Base-by-base conservation (phyloP, 306 rosid species). In the Lathyrus aphaca region DNA sequence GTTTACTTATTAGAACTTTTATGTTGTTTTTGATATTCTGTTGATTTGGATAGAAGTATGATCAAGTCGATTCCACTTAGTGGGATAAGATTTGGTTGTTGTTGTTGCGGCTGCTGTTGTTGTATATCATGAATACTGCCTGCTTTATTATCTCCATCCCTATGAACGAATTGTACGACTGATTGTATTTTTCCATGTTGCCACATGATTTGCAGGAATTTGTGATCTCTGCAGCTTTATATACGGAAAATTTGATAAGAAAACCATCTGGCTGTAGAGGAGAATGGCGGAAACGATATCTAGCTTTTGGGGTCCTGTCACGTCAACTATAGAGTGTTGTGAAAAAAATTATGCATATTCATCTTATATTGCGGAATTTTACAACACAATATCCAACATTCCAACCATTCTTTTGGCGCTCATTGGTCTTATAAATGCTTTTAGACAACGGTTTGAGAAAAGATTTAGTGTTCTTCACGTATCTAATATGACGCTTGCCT, bases 241-340 rank as follows among this genome's bases (percentile, higher is more conserved):
- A 81, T 32, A 60, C 75, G n/a, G 75, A 71, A 8, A 64, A 16
- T 27, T 64, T 9, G 39, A 55, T 69, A 65, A 68, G 21, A 29
- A 40, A 40, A 76, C 51, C 56, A 14, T 53, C 56, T 5, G 27
- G 60, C 53, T 62, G 76, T 49, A 67, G 39, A 74, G 79, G 77
- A 77, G 70, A 81, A 91, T 91, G 97, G 86, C 84, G 10, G 86
- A 88, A 66, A 80, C 81, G 8, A 69, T 80, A 74, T 80, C 93
- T 35, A 91, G 89, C 78, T 91, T 91, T 75, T 88, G 97, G 97
- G 97, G 97, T 83, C 97, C 91, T 60, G 91, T 91, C 42, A 91
- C 98, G 13, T 86, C 98, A 50, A 86, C 96, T 4, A 87, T 63
- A 3, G 97, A 88, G 71, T 87, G 86, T 73, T 93, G 98, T 16